Evolutionary conservation across 2,329 filamentous ascomycete species (phyloP).

Genomic region (Aspergillus chevalieri): DNA sequence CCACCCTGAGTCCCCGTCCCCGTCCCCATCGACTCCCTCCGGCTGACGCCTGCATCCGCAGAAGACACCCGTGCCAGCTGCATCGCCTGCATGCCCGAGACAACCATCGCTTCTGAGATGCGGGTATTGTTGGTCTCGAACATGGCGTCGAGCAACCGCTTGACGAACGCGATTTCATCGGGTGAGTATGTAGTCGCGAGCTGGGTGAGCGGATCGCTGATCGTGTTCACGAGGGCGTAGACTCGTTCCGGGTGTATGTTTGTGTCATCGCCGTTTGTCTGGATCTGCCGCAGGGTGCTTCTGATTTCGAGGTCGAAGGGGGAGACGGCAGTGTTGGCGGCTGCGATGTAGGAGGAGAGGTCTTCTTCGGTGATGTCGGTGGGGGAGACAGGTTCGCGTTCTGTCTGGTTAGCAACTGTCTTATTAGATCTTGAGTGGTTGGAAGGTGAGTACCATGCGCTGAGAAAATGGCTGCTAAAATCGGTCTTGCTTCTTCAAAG

Average conservation of each 20-base stretch:
- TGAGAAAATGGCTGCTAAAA: constrained; percentile 71
- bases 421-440: background rate
- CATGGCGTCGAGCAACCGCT: constrained; percentile 81
- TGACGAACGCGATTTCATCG: constrained; percentile 85
- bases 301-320: constrained; percentile 85
- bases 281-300: constrained; percentile 62
- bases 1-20: constrained; percentile 28
- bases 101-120: constrained; percentile 74
- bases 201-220: constrained; percentile 77
- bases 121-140: constrained; percentile 82
- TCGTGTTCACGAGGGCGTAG: constrained; percentile 81
- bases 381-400: constrained; percentile 44
- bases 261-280: constrained; percentile 20
- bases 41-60: constrained; percentile 21
- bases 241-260: constrained; percentile 46
- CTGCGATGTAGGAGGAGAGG: constrained; percentile 62
- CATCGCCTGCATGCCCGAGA: constrained; percentile 72
- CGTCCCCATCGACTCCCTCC: constrained; percentile 42
- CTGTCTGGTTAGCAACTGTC: constrained; percentile 19
- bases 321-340: constrained; percentile 66
- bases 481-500: constrained; percentile 62
- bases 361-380: constrained; percentile 63
- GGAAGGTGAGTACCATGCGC: constrained; percentile 41
- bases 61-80: constrained; percentile 52
- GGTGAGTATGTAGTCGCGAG: constrained; percentile 72